Conservation (phyloP, 768 basidiomycete species). For the Amanita molliuscula region DNA sequence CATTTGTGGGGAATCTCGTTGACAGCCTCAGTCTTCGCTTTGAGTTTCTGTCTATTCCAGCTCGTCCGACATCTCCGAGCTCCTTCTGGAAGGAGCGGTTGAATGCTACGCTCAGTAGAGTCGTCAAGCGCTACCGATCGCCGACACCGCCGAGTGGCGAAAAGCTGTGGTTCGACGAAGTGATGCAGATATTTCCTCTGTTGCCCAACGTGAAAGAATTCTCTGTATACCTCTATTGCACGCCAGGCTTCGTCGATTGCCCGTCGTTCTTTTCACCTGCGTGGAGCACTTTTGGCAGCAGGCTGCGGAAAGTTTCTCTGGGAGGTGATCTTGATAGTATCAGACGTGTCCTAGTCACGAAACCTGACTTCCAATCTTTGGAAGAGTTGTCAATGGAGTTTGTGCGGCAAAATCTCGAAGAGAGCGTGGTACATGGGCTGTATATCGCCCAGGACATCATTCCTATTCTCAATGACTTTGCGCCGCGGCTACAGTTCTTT, state of each 20-base stretch:
- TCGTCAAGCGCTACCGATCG: slow-evolving; percentile 9
- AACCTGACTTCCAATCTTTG: slow-evolving; percentile 20
- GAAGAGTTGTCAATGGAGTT: slow-evolving; percentile 29
- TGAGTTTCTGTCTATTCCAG: background rate
- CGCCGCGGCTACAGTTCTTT: slow-evolving; percentile 22
- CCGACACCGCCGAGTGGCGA: slow-evolving; percentile 8
- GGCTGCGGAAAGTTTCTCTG: slow-evolving; percentile 23
- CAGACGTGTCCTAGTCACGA: slow-evolving; percentile 20
- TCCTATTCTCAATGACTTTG: slow-evolving; percentile 29
- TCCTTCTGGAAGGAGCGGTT: background rate
- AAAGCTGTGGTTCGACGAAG: slow-evolving; percentile 13
- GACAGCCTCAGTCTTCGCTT: slow-evolving; percentile 5
- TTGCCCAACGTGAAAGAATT: slow-evolving; percentile 24
- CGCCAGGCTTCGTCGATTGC: slow-evolving; percentile 19
- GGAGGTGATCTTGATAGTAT: slow-evolving; percentile 27
- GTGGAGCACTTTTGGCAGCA: slow-evolving; percentile 29
- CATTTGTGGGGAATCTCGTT: slow-evolving; percentile 12
- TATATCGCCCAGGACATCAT: slow-evolving; percentile 21
- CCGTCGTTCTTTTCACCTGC: slow-evolving; percentile 23
- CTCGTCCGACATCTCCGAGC: background rate
- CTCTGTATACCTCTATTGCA: slow-evolving; percentile 30
- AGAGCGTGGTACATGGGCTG: background rate
- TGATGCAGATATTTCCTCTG: slow-evolving; percentile 20
- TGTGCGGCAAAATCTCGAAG: slow-evolving; percentile 19
- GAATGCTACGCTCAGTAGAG: slow-evolving; percentile 3